Evolutionary conservation across 495 filamentous ascomycete genomes (phyloP), one percentile per base, ranked within the genome.

Genomic region (Cetradonia linearis): DNA sequence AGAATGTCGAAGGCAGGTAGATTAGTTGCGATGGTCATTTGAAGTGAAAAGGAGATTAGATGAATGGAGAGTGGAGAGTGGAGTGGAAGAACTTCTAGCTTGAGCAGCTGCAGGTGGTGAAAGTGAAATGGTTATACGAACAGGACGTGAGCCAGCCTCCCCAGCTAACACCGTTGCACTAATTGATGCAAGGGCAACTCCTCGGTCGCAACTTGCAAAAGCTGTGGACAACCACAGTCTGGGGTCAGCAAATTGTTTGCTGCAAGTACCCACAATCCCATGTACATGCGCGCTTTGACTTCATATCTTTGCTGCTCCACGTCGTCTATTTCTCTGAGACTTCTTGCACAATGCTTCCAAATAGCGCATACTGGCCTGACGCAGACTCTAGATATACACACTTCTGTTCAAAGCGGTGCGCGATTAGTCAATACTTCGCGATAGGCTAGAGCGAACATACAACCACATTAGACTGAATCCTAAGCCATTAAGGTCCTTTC

Each of bases 151-250:
- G 42, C 42, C 42, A 46, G 42, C 42, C 42, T 44, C n/a, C n/a
- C 42, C 10, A 46, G 42, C 42, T 46, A 46, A 46, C 2, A 20
- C n/a, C 42, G 42, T 46, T 25, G 42, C 42, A 20, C 42, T 46
- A 46, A 46, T 46, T 25, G 25, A 46, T 46, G 42, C 42, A 46
- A 46, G 42, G 42, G 42, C 42, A 46, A 46, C 42, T 46, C 42
- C 42, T 46, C 42, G 42, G 42, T 25, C 25, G 42, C 42, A 25
- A 23, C 20, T 46, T 23, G 42, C 23, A 46, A n/a, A 3, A 46
- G n/a, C 42, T 23, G 11, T 46, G 25, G 42, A 25, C 42, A 46
- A 46, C 42, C 42, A 46, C 9, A 23, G 8, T 11, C 4, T 13
- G 20, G 42, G 42, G 42, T 46, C 42, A 23, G 20, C 42, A 25